These are phyloP conservation scores for Trichodelitschia bisporula DNA, from an alignment of 495 filamentous ascomycete species.

Conservation along the genomic window DNA sequence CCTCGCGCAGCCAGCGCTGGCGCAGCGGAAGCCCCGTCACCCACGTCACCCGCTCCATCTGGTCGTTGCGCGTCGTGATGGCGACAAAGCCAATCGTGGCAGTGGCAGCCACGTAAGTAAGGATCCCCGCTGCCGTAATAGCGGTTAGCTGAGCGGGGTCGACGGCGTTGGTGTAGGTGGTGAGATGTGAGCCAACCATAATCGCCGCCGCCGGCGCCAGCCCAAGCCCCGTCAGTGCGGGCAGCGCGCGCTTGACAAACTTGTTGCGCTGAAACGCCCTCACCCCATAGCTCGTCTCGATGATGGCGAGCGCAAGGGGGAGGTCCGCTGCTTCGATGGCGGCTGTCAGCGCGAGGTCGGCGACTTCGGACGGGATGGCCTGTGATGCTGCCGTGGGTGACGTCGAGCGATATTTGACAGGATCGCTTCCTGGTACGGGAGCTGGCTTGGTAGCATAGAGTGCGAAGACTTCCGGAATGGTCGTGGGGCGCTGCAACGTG, in stretches of 20 bases:
- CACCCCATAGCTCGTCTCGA: too few relatives aligned
- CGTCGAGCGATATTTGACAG: conserved; percentile 31
- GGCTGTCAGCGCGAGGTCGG: conserved; percentile 42
- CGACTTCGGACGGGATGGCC: conserved; percentile 41
- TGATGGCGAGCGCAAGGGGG: conserved; percentile 37
- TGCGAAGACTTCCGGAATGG: conserved; percentile 52
- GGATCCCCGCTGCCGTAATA: conserved; percentile 16
- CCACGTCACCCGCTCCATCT: conserved; percentile 88
- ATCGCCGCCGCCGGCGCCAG: conserved; percentile 47
- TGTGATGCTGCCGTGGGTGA: conserved; percentile 42
- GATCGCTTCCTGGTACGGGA: conserved; percentile 28
- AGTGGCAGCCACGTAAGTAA: conserved; percentile 60
- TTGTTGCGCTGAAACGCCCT: conserved; percentile 52
- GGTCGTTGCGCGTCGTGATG: conserved; percentile 65
- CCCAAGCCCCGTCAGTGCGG: conserved; percentile 26
- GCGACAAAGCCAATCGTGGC: conserved; percentile 63
- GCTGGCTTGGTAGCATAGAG: conserved; percentile 69
- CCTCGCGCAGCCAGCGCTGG: conserved; percentile 76
- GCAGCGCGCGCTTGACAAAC: conserved; percentile 23
- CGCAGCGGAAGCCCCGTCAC: conserved; percentile 49
- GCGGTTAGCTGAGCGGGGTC: conserved; percentile 29
- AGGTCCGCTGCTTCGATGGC: conserved; percentile 60
- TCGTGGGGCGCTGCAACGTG: conserved; percentile 40
- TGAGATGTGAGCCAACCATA: conserved; percentile 33
- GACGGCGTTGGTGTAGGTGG: conserved; percentile 40